Evolutionary conservation across 169 alveolate genomes (phyloP), one percentile per base, ranked within the genome.

Genomic region (Plasmodium malariae): DNA sequence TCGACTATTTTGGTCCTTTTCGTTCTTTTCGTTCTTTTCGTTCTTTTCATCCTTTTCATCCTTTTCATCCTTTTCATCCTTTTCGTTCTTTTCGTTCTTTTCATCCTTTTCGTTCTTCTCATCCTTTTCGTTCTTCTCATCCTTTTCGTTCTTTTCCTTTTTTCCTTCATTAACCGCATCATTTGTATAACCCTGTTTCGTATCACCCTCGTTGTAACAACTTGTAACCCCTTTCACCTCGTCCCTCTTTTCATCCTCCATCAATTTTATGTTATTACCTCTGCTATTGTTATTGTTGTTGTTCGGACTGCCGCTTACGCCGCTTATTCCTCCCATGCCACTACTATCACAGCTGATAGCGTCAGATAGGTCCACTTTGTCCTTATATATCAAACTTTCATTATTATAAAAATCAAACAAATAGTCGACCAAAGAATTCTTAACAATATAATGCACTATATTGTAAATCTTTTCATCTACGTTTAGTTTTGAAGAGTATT

Each of bases 381-480:
- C 89, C 28, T 37, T 76, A 76, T 43, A 76, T 17, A 43, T 19
- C 9, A 62, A 76, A 45, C 34, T 63, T 24, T 62, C 89, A 54
- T 21, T 76, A 12, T 76, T 76, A 14, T 76, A 76, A 55, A 76
- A 76, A 11, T 76, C 89, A 30, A 63, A 21, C 28, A 76, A 6
- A 17, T 65, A 76, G 24, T 76, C 76, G 1, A 40, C 68, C 3
- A 76, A 37, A 19, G 89, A 76, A 48, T 83, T 68, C 1, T 67
- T 34, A 1, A 83, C 91, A 83, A 83, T 67, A 59, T 67, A 51
- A 40, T 43, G 68, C 2, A 67, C 70, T 32, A 68, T 68, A 71
- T 83, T 83, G 40, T 67, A 83, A 0, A 83, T 68, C 40, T 83
- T 83, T 21, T 83, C 80, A 55, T 65, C 69, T n/a, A 36, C 14